Evolutionary conservation across 441 rosid genomes (phyloP).

Genomic region (Corymbia citriodora): DNA sequence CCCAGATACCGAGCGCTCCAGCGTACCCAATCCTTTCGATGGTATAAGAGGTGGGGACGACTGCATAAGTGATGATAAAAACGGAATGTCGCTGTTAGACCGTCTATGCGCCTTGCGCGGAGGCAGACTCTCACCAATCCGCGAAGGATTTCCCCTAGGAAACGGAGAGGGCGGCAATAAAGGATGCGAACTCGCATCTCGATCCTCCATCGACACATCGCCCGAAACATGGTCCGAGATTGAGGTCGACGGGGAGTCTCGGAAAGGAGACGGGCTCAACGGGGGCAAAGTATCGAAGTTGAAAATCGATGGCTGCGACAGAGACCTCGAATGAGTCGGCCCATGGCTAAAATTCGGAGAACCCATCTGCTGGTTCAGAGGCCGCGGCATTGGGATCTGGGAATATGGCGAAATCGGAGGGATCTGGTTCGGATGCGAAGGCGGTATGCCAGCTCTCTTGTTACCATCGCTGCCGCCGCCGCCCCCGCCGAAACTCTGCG

Average conservation of each 20-base stretch:
- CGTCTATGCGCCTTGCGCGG: constrained; percentile 83
- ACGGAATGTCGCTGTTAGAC: constrained; percentile 84
- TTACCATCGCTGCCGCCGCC: constrained; percentile 17
- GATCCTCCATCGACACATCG: constrained; percentile 67
- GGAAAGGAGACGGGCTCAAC: constrained; percentile 59
- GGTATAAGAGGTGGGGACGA: constrained; percentile 52
- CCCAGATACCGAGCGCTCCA: constrained; percentile 42
- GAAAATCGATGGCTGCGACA: constrained; percentile 69
- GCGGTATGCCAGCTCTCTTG: constrained; percentile 75
- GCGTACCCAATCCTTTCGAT: constrained; percentile 23
- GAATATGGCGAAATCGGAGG: constrained; percentile 88
- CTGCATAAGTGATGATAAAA: constrained; percentile 38
- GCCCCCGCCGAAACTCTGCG: constrained; percentile 26
- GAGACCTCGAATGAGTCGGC: constrained; percentile 70
- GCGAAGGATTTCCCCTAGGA: constrained; percentile 27
- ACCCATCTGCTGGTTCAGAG: constrained; percentile 43
- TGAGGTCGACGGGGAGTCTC: constrained; percentile 30
- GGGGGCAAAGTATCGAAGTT: constrained; percentile 13
- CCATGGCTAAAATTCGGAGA: constrained; percentile 38
- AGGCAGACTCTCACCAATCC: constrained; percentile 65
- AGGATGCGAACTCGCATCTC: constrained; percentile 44
- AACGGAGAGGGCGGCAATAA: constrained; percentile 66
- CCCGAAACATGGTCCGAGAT: constrained; percentile 34
- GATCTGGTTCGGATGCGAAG: constrained; percentile 75
- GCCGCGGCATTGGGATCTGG: constrained; percentile 64